Evolutionary conservation across 495 filamentous ascomycete genomes (phyloP).

Genomic region (Penicillium crystallinum): DNA sequence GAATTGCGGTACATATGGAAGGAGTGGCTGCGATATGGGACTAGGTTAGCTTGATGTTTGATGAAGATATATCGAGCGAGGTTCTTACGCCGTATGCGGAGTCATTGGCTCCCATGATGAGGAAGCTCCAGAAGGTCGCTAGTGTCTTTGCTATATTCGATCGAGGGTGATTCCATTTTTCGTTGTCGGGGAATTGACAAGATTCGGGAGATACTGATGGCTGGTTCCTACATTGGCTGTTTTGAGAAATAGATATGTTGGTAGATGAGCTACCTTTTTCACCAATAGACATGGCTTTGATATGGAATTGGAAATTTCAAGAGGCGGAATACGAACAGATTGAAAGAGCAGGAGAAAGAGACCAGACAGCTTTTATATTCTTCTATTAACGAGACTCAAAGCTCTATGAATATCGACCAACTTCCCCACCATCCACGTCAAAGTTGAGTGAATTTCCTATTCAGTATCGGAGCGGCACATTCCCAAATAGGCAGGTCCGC

Average conservation of each 20-base stretch:
- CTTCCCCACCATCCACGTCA: not conserved
- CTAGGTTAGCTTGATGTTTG: not conserved
- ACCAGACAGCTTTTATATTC: not conserved
- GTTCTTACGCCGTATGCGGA: slow-evolving; percentile 65
- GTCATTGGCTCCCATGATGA: slow-evolving; percentile 75
- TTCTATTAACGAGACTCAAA: not conserved
- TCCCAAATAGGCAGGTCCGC: not conserved
- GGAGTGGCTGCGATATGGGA: slow-evolving; percentile 44
- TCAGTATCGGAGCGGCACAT: not conserved
- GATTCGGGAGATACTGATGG: not conserved
- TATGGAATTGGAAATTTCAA: not conserved
- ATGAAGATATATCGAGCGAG: not conserved
- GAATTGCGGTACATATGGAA: slow-evolving; percentile 39
- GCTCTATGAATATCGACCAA: not conserved
- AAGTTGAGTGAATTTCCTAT: not conserved
- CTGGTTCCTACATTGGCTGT: not conserved
- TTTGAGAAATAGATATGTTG: not conserved
- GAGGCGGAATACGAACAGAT: not conserved
- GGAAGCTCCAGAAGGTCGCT: slow-evolving; percentile 62
- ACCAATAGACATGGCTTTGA: not conserved
- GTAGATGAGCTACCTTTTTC: not conserved
- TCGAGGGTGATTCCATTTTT: slow-evolving; percentile 60
- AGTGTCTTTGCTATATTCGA: slow-evolving; percentile 58
- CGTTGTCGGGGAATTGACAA: not conserved
- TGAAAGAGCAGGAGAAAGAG: not conserved